phyloP scores from a whole-genome alignment of 176 grass and related monocot species.

The Pontederia paniculata region DNA sequence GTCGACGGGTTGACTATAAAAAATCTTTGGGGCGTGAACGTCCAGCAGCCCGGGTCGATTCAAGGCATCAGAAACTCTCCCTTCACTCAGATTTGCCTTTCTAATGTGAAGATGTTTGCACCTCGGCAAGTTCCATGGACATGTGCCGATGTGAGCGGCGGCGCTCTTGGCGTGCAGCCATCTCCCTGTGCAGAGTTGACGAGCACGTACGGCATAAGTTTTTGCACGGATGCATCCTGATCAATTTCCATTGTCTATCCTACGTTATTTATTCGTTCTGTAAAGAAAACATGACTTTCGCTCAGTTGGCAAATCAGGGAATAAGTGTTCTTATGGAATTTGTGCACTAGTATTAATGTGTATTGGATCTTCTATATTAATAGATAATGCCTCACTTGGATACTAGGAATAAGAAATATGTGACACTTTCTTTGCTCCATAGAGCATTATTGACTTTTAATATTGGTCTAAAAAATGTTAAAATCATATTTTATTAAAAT shows the following conservation, averaged over 20 bases:
- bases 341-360: no score
- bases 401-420: no score
- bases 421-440: no score
- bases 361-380: no score
- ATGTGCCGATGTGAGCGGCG: slow-evolving; percentile 60
- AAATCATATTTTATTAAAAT: no score
- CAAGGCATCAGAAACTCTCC: slow-evolving; percentile 47
- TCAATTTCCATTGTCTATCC: not conserved
- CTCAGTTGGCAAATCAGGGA: no score
- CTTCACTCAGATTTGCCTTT: slow-evolving; percentile 63
- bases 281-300: no score
- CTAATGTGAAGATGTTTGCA: slow-evolving; percentile 47
- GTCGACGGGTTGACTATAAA: slow-evolving; percentile 53
- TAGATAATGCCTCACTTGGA: no score
- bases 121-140: slow-evolving; percentile 34
- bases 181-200: slow-evolving; percentile 50
- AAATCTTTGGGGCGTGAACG: slow-evolving; percentile 65
- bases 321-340: no score
- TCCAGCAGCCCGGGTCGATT: slow-evolving; percentile 60
- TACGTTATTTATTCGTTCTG: no score
- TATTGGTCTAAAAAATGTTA: no score
- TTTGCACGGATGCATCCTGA: slow-evolving; percentile 50
- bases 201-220: slow-evolving; percentile 34
- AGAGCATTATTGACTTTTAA: no score
- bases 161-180: slow-evolving; percentile 46